Evolutionary conservation across 1,284 basidiomycete species (phyloP), one percentile per base, ranked within the genome.

Genomic region (Trichosporon inkin): DNA sequence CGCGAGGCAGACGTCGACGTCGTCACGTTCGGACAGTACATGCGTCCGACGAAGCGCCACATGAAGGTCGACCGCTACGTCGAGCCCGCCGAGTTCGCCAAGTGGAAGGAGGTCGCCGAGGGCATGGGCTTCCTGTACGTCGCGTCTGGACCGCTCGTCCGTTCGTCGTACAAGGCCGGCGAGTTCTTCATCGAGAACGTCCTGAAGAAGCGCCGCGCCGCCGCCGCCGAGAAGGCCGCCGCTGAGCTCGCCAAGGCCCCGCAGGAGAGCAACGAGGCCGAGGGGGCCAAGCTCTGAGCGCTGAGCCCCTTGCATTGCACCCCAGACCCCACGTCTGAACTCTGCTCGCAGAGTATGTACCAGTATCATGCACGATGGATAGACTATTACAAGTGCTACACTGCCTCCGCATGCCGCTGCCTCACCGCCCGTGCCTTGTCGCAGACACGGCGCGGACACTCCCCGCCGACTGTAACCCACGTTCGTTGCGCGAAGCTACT

Each of bases 61-160:
- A 99, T 99, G 96, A 99, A 98, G 79, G 96, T 99, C 7, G 88
- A 92, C 67, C 88, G 91, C 20, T 99, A 99, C 72, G 92, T 99
- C 16, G 85, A 90, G 63, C 96, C 96, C 0, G 84, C 86, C 2
- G 94, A 97, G 77, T 99, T 98, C 71, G 88, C 90, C 60, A 81
- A 84, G 61, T 99, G 95, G 95, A 92, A 90, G 77, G 80, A 84
- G 68, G 81, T 89, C 14, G 95, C 96, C 11, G 91, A 98, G 73
- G 85, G 86, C 62, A 86, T 97, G 83, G 94, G 95, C 38, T 99
- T 99, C 84, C 75, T 98, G 55, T 99, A 99, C 71, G 95, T 98
- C 37, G 96, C 96, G 2, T 92, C 90, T 73, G 96, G 96, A 0
- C 96, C 96, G 8, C 81, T 99, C 22, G 95, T 99, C 32, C 84